Base-by-base conservation (phyloP, 2,329 filamentous ascomycete genomes). In the Ceratocystis cacaofunesta region DNA sequence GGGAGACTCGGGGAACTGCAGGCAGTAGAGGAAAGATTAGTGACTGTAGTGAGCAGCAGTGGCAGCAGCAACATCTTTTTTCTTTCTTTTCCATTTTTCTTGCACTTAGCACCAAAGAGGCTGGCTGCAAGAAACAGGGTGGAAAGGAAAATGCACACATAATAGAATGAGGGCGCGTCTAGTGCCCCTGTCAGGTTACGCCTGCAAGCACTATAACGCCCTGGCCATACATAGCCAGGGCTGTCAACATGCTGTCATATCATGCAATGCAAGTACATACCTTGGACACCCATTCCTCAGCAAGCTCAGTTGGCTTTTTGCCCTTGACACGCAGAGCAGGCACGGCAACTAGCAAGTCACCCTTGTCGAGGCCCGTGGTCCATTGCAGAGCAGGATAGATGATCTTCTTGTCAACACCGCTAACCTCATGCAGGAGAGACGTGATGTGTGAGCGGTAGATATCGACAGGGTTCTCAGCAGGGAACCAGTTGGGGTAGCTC, bases 241-340 rank as follows among this genome's bases (percentile, higher is more conserved):
- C 36, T 41, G 36, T 4, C 10, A 41, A 41, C 36, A 8, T 41
- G 36, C 36, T 41, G 36, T n/a, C n/a, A 50, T 12, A 50, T 25
- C 22, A 50, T 25, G 15, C n/a, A 50, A 50, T 22, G 36, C 22
- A 50, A n/a, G 25, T 36, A 50, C 70, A 63, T 70, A 85, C 85
- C 78, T 86, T 82, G 43, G 77, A 77, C 44, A 78, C 77, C 83
- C 84, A 87, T 72, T 88, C 81, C 68, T 77, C 74, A 12, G 82
- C 85, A 63, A 88, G 76, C 69, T 82, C 83, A 68, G 79, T 77
- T 10, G 85, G 84, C 73, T 88, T 88, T 74, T 80, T 80, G 69
- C 85, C 85, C 76, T 88, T 92, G 71, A 92, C 76, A 68, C 90
- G 82, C 69, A 95, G 80, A n/a, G 89, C 88, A 17, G 90, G 88